phyloP scores from a whole-genome alignment of 108 stramenopile genomes.

The Tribonema minus region DNA sequence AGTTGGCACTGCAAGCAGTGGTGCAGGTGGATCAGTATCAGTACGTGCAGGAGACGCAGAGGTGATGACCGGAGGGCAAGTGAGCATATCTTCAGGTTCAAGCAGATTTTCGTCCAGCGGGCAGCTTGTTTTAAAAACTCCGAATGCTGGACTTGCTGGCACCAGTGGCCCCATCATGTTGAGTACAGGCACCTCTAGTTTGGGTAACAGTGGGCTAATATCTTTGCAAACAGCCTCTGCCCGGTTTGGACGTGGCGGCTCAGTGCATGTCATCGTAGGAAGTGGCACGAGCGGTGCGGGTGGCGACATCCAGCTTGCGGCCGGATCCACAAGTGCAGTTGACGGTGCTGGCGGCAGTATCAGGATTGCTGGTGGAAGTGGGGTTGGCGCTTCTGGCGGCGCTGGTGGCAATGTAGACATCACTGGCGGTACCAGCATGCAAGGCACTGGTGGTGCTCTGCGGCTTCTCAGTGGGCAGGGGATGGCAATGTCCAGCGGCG shows the following conservation, averaged over 20 bases:
- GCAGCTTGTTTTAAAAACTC: not conserved
- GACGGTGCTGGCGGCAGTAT: conserved; percentile 13
- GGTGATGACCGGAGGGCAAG: conserved; percentile 5
- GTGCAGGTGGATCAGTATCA: conserved; percentile 46
- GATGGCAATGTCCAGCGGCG: conserved; percentile 31
- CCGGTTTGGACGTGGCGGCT: conserved; percentile 33
- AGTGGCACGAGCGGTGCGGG: conserved; percentile 52
- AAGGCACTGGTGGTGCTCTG: conserved; percentile 25
- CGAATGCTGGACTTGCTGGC: conserved; percentile 8
- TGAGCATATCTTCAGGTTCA: not conserved
- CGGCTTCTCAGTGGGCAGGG: conserved; percentile 20
- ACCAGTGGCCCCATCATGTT: conserved; percentile 9
- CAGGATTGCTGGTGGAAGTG: conserved; percentile 39
- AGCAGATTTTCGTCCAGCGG: conserved; percentile 23
- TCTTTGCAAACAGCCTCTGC: conserved; percentile 46
- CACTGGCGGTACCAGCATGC: conserved; percentile 6
- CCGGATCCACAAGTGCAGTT: conserved; percentile 18
- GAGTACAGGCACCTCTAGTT: conserved; percentile 17
- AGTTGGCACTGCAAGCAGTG: conserved; percentile 52
- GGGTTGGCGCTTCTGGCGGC: conserved; percentile 18
- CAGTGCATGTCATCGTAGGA: conserved; percentile 44
- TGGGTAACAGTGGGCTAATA: conserved; percentile 40
- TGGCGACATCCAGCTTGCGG: conserved; percentile 34
- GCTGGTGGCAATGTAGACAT: conserved; percentile 42
- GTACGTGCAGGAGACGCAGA: conserved; percentile 39